Percentiles rank a stretch among this genome's conserved stretches.
Conservation (phyloP, 2,329 filamentous ascomycete species). For the Diaporthe capsici region DNA sequence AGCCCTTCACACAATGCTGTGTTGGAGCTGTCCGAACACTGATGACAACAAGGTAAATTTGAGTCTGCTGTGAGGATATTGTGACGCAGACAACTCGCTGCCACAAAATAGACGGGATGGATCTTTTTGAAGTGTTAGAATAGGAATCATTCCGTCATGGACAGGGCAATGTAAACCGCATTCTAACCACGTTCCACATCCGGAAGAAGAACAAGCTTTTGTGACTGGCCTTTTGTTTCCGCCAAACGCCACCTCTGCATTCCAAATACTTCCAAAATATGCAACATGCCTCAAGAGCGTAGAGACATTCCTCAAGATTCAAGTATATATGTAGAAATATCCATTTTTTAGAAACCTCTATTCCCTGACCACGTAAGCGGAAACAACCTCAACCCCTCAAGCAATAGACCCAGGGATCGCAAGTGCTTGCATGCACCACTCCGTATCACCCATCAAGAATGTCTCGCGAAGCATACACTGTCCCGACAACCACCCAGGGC, state of each 20-base stretch:
- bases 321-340: background rate
- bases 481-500: background rate
- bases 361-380: no score
- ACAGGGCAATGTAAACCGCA: background rate
- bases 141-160: no score
- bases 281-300: background rate
- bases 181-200: background rate
- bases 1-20: background rate
- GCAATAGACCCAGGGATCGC: background rate
- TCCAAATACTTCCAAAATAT: background rate
- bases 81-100: no score
- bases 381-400: background rate
- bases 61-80: no score
- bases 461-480: constrained; percentile 14
- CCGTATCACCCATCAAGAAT: background rate
- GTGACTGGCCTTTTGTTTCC: background rate
- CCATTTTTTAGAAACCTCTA: no score
- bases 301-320: background rate
- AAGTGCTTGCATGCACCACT: background rate
- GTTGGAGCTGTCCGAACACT: background rate
- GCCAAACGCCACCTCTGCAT: constrained; percentile 3
- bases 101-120: background rate
- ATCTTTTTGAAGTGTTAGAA: background rate
- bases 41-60: no score
- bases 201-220: background rate